Conservation (phyloP, 2,329 filamentous ascomycete genomes). For the Botrytis hyacinthi region DNA sequence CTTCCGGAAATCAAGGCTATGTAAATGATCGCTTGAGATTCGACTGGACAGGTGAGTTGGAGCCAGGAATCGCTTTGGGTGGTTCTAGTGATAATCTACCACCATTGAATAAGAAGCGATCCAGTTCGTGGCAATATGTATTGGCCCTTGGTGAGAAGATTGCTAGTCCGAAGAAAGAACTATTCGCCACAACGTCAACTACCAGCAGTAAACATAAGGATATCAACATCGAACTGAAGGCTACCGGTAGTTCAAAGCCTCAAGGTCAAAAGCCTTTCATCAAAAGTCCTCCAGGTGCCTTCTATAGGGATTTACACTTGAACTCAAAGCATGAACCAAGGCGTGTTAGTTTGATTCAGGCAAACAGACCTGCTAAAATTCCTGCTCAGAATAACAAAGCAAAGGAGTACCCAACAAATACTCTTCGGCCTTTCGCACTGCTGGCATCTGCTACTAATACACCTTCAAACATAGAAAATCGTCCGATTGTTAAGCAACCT, state of each 20-base stretch:
- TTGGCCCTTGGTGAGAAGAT: slow-evolving; percentile 24
- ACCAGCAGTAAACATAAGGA: neutral
- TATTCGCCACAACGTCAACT: neutral
- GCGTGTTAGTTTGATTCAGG: slow-evolving; percentile 16
- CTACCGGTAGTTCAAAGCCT: neutral
- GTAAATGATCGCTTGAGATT: slow-evolving; percentile 14
- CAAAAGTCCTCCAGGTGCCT: slow-evolving; percentile 31
- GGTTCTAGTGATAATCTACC: neutral
- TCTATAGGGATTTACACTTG: slow-evolving; percentile 31
- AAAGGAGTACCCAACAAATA: slow-evolving; percentile 29
- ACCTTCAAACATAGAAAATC: neutral
- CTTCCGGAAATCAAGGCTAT: slow-evolving; percentile 4
- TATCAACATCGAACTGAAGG: neutral
- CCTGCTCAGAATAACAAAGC: slow-evolving; percentile 15
- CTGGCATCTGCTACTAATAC: slow-evolving; percentile 18
- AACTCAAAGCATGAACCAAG: slow-evolving; percentile 23
- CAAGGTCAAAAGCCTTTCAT: slow-evolving; percentile 25
- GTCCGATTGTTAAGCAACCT: slow-evolving; percentile 8
- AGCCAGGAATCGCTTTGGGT: slow-evolving; percentile 24
- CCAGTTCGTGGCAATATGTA: slow-evolving; percentile 27
- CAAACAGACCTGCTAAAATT: slow-evolving; percentile 13
- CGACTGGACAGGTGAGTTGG: slow-evolving; percentile 28
- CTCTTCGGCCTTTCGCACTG: slow-evolving; percentile 31
- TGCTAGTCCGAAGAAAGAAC: neutral
- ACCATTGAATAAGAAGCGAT: slow-evolving; percentile 19